phyloP scores from a whole-genome alignment of 495 filamentous ascomycete genomes.

The Tuber umbilicatum region DNA sequence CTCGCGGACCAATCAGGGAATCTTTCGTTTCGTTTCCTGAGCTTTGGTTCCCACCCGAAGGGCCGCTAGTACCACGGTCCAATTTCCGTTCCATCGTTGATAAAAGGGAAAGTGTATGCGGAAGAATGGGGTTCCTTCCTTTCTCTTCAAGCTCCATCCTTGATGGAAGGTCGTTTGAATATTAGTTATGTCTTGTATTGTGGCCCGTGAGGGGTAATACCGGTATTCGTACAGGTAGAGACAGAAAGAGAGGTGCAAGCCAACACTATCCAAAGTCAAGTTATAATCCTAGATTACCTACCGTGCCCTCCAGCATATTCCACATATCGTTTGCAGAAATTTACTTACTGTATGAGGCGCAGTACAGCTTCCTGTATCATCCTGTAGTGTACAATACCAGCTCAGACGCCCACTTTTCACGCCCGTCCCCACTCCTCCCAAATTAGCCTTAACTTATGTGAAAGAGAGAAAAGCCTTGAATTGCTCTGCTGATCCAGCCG shows the following conservation, averaged over 20 bases:
- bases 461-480: not conserved
- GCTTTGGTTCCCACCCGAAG: not conserved
- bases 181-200: not conserved
- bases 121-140: not conserved
- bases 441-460: not conserved
- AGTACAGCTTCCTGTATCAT: not conserved
- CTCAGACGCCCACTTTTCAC: not conserved
- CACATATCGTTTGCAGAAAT: not conserved
- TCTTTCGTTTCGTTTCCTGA: not conserved
- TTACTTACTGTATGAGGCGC: not conserved
- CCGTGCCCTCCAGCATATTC: not conserved
- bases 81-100: not conserved
- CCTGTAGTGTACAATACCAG: not conserved
- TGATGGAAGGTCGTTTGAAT: not conserved
- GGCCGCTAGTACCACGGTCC: not conserved
- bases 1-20: not conserved
- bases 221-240: not conserved
- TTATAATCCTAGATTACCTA: not conserved
- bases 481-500: not conserved
- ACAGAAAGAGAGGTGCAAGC: not conserved
- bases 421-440: no score
- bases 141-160: conserved; percentile 1
- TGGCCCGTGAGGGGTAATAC: not conserved
- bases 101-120: not conserved
- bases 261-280: not conserved